These are phyloP conservation scores for Crithidia acanthocephali DNA, from an alignment of 208 protist genomes.

Conservation along the genomic window DNA sequence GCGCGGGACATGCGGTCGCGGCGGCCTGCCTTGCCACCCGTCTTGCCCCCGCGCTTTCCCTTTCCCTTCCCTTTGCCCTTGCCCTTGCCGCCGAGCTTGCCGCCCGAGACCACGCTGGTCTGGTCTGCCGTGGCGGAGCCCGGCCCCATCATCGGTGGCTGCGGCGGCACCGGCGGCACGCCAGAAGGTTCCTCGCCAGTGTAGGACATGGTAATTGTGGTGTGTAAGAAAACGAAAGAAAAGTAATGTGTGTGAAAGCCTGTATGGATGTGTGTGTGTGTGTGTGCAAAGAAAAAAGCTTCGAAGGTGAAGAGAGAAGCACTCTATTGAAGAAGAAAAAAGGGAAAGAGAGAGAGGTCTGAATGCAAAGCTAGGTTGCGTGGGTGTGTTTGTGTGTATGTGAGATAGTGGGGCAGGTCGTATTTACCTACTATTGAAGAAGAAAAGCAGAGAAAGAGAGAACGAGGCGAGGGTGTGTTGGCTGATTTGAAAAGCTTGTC, in stretches of 20 bases:
- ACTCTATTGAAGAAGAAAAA: neutral
- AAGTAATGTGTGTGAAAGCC: neutral
- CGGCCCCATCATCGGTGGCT: slow-evolving; percentile 65
- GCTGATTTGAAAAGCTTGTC: no score
- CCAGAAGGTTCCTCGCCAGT: slow-evolving; percentile 50
- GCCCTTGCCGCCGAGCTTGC: slow-evolving; percentile 86
- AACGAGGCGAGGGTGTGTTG: no score
- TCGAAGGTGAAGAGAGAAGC: neutral
- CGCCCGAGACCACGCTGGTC: slow-evolving; percentile 86
- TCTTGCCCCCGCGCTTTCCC: slow-evolving; percentile 92
- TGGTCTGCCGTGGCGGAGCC: slow-evolving; percentile 84
- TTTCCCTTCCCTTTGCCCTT: slow-evolving; percentile 75
- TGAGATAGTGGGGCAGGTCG: no score
- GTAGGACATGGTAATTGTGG: slow-evolving; percentile 64
- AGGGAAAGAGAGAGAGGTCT: neutral
- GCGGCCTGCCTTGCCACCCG: slow-evolving; percentile 85
- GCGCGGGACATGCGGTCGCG: slow-evolving; percentile 89
- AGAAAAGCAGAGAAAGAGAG: no score
- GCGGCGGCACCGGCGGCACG: slow-evolving; percentile 29
- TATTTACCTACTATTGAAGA: no score
- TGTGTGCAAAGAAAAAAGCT: neutral
- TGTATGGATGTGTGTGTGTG: slow-evolving; percentile 5
- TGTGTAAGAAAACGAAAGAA: slow-evolving; percentile 6
- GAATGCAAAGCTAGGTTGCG: neutral
- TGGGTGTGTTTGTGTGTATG: no score